These are phyloP conservation scores for Pseudogymnoascus sp. DNA, from an alignment of 2,329 filamentous ascomycete genomes.

Conservation along the genomic window DNA sequence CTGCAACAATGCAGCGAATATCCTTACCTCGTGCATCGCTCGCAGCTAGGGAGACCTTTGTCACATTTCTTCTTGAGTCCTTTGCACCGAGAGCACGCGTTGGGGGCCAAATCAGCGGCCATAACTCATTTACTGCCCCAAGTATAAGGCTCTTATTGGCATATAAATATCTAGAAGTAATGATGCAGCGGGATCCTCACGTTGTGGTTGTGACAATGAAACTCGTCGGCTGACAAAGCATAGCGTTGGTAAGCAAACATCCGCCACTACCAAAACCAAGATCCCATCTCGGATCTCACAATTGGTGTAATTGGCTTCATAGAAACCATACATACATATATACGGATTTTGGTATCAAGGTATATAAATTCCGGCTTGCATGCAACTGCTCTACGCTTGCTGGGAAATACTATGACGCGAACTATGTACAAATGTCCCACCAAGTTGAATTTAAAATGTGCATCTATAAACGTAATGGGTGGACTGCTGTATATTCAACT, in stretches of 20 bases:
- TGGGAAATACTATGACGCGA: not conserved
- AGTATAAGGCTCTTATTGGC: not conserved
- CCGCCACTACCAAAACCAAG: not conserved
- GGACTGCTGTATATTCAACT: not conserved
- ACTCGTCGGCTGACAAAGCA: not conserved
- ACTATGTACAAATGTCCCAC: not conserved
- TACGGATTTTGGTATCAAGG: not conserved
- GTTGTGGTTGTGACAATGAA: not conserved
- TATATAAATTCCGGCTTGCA: not conserved
- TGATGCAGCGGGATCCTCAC: not conserved
- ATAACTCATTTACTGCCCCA: not conserved
- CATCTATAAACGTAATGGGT: not conserved
- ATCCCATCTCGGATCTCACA: not conserved
- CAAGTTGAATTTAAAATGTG: not conserved
- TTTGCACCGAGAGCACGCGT: slow-evolving; percentile 13
- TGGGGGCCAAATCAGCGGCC: not conserved
- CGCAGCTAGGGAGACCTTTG: slow-evolving; percentile 12
- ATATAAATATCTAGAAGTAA: not conserved
- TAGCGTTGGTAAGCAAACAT: not conserved
- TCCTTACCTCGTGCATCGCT: slow-evolving; percentile 13
- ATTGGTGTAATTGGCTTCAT: not conserved
- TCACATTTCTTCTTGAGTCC: slow-evolving; percentile 16
- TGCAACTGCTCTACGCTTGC: not conserved
- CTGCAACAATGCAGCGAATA: not conserved
- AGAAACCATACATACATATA: not conserved